Evolutionary conservation across 208 protist species (phyloP).

Genomic region (Herpetomonas samuelpessoai): DNA sequence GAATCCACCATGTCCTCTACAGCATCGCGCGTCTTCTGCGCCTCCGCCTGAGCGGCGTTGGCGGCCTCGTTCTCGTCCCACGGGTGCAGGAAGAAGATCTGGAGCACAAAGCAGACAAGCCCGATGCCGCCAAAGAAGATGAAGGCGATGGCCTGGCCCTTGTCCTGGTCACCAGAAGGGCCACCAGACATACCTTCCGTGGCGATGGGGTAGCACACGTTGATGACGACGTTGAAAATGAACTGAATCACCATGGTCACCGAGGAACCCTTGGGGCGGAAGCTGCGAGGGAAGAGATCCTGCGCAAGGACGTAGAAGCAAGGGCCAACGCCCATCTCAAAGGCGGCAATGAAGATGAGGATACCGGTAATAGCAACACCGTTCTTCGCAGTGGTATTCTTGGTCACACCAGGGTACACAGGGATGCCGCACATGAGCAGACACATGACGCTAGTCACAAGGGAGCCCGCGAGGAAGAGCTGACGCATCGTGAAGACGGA

Average conservation of each 20-base stretch:
- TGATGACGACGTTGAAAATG: conserved; percentile 89
- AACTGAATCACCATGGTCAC: conserved; percentile 71
- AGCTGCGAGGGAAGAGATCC: conserved; percentile 79
- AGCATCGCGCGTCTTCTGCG: background rate
- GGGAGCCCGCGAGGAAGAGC: conserved; percentile 57
- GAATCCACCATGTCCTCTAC: background rate
- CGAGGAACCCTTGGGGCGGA: conserved; percentile 68
- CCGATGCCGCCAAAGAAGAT: conserved; percentile 82
- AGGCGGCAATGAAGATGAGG: conserved; percentile 72
- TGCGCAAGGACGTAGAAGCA: conserved; percentile 83
- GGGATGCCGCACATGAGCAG: conserved; percentile 79
- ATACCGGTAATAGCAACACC: conserved; percentile 77
- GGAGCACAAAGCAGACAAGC: conserved; percentile 61
- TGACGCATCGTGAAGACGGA: conserved; percentile 68
- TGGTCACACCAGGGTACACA: conserved; percentile 70
- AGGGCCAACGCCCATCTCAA: conserved; percentile 72
- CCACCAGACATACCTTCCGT: conserved; percentile 78
- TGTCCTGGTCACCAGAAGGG: conserved; percentile 76
- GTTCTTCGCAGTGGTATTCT: conserved; percentile 36
- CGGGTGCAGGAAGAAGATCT: conserved; percentile 74
- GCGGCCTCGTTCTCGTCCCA: conserved; percentile 41
- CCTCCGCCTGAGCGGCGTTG: background rate
- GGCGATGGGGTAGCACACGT: conserved; percentile 81
- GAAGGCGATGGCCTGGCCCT: conserved; percentile 84
- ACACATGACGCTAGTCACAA: conserved; percentile 63